Conservation (phyloP, 306 rosid genomes). For the Prunus kanzakura region DNA sequence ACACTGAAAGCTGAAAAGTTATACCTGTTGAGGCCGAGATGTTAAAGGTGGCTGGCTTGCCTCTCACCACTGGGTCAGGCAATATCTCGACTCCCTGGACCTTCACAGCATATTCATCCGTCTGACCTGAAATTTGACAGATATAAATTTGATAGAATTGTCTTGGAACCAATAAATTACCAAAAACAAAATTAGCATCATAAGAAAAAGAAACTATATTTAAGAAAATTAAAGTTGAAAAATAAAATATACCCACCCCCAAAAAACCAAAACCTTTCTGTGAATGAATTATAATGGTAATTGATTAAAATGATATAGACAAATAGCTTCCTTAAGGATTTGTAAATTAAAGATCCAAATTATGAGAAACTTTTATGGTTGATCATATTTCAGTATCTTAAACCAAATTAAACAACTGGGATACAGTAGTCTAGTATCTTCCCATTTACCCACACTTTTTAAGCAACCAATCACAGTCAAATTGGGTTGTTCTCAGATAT, state of each 20-base stretch:
- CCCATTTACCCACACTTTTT: background rate
- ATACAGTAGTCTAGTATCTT: background rate
- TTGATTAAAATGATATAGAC: no score
- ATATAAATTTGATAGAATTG: background rate
- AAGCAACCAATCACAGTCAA: background rate
- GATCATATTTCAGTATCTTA: background rate
- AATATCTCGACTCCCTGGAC: conserved; percentile 53
- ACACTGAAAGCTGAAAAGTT: conserved; percentile 1
- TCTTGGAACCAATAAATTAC: background rate
- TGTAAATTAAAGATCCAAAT: background rate
- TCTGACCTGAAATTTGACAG: conserved; percentile 43
- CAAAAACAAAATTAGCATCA: background rate
- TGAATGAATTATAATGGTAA: background rate
- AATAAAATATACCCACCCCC: background rate
- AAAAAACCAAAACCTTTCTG: no score
- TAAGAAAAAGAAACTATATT: background rate
- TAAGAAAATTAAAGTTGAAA: background rate
- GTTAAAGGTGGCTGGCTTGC: conserved; percentile 65
- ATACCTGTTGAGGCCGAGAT: conserved; percentile 76
- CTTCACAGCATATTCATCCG: conserved; percentile 60
- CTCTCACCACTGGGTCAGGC: conserved; percentile 68
- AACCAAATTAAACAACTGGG: background rate
- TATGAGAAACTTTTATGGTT: background rate
- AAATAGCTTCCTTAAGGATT: no score
- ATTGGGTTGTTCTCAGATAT: background rate